Evolutionary conservation across 768 basidiomycete genomes (phyloP).

Genomic region (Gymnopilus dilepis): DNA sequence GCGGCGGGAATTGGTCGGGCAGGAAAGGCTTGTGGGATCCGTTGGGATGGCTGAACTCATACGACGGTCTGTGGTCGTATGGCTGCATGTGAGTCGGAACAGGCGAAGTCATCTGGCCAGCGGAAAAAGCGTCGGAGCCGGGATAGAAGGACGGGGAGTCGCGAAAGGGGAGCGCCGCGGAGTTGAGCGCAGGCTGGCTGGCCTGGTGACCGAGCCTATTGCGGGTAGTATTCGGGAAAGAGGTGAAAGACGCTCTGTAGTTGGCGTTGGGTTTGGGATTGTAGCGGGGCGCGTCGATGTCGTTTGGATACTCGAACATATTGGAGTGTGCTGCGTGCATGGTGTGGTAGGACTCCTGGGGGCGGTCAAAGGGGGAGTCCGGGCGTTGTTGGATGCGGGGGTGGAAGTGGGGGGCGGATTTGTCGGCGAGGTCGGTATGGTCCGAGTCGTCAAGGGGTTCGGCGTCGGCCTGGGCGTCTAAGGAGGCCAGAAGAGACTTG

Average conservation of each 20-base stretch:
- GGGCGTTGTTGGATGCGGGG: conserved; percentile 46
- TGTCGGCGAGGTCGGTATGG: conserved; percentile 62
- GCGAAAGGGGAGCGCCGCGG: conserved; percentile 36
- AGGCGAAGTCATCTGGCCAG: conserved; percentile 42
- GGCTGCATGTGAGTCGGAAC: conserved; percentile 41
- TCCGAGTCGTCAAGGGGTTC: conserved; percentile 63
- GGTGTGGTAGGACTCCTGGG: conserved; percentile 1
- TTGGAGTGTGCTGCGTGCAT: conserved; percentile 1
- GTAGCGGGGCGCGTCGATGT: neutral
- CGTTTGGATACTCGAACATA: conserved; percentile 9
- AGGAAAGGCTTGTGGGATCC: conserved; percentile 36
- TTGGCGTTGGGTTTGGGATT: conserved; percentile 39
- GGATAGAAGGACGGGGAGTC: conserved; percentile 39
- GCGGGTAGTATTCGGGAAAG: conserved; percentile 50
- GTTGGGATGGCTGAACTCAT: conserved; percentile 37
- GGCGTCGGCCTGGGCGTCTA: conserved; percentile 84
- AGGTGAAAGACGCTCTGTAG: conserved; percentile 41
- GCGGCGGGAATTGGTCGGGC: conserved; percentile 36
- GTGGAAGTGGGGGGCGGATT: conserved; percentile 49
- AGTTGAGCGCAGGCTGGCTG: conserved; percentile 36
- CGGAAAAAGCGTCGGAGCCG: conserved; percentile 40
- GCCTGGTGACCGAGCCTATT: conserved; percentile 39
- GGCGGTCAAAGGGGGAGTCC: conserved; percentile 42
- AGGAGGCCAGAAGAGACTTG: conserved; percentile 80
- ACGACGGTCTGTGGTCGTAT: conserved; percentile 42